A percentile compares a stretch with the other conserved stretches of the same genome.
These are phyloP conservation scores for Moricandia arvensis DNA, from an alignment of 345 rosid species.

Conservation along the genomic window DNA sequence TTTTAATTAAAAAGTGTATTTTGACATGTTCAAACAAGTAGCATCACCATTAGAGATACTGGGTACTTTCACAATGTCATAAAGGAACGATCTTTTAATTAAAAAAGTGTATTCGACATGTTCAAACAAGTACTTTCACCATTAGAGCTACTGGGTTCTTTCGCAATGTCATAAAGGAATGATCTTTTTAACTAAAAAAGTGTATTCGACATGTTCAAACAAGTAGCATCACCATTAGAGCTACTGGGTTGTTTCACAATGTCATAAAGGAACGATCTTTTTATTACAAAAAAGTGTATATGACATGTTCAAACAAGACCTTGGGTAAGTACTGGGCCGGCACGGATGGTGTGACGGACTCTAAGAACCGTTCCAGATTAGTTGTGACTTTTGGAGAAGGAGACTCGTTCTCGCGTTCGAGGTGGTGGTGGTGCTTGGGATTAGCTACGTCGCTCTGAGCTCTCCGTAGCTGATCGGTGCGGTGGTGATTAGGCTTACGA, in stretches of 20 bases:
- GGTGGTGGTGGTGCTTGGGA: neutral
- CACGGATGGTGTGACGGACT: constrained; percentile 53
- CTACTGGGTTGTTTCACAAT: neutral
- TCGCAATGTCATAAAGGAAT: too few relatives aligned
- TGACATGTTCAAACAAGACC: constrained; percentile 39
- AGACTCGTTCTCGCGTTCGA: constrained; percentile 31
- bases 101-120: too few relatives aligned
- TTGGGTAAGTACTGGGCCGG: constrained; percentile 50
- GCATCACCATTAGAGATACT: too few relatives aligned
- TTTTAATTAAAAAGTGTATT: neutral
- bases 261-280: neutral
- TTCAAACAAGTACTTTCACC: too few relatives aligned
- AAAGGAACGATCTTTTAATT: too few relatives aligned
- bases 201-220: too few relatives aligned
- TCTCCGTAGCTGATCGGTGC: constrained; percentile 40
- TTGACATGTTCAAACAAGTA: constrained; percentile 11
- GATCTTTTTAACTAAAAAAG: too few relatives aligned
- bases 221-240: neutral
- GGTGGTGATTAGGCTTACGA: constrained; percentile 39
- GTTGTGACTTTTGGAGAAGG: constrained; percentile 14
- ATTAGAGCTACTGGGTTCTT: too few relatives aligned
- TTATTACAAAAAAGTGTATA: too few relatives aligned
- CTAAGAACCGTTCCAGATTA: constrained; percentile 56
- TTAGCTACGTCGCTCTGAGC: constrained; percentile 45
- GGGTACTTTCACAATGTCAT: too few relatives aligned